phyloP scores from a whole-genome alignment of 306 rosid species.

The Dalbergia cochinchinensis region DNA sequence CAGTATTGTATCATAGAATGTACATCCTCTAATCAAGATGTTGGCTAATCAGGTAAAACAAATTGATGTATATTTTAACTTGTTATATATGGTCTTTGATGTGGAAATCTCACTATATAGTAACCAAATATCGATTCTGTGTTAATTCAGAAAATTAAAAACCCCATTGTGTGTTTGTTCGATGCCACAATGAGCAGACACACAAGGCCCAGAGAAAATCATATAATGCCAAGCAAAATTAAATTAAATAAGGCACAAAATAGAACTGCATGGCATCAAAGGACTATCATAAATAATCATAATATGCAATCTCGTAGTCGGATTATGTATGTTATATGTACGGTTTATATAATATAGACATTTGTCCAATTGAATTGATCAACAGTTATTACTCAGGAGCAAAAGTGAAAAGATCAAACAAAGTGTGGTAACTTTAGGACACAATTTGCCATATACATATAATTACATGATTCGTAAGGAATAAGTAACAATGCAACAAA shows the following conservation, averaged over 20 bases:
- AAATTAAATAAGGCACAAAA: neutral
- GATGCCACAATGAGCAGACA: too few species aligned
- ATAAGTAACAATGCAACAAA: neutral
- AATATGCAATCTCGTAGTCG: neutral
- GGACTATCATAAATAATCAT: neutral
- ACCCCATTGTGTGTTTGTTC: too few species aligned
- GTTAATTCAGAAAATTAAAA: neutral
- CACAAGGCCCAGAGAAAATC: neutral
- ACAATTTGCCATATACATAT: too few species aligned
- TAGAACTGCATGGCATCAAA: neutral
- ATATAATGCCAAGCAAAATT: neutral
- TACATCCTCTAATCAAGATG: neutral
- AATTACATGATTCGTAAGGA: neutral
- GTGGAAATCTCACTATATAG: neutral
- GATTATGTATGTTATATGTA: neutral
- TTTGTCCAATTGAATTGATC: too few species aligned
- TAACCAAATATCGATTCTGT: neutral
- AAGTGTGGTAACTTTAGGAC: too few species aligned
- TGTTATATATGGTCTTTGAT: neutral
- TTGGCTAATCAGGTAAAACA: neutral
- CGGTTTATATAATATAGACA: neutral
- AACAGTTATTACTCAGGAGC: too few species aligned
- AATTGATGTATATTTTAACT: neutral
- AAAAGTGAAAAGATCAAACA: too few species aligned
- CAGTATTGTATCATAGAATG: neutral